These are phyloP conservation scores for Fusarium cyanostomum DNA, from an alignment of 2,329 filamentous ascomycete species.

Conservation along the genomic window DNA sequence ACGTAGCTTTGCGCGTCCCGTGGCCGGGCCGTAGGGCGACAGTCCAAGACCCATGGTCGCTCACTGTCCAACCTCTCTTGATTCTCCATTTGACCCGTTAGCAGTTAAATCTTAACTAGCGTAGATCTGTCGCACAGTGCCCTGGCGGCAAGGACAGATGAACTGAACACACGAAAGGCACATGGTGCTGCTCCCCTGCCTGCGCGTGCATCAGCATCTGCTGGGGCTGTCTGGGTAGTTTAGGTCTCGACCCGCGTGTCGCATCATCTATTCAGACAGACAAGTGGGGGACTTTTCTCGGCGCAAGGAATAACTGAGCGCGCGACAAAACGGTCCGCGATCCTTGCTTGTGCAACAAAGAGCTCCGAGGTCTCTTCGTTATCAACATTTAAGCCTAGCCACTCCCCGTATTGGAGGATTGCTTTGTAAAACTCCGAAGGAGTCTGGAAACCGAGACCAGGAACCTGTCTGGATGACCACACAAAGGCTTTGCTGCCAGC, in stretches of 20 bases:
- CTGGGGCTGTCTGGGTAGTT: slow-evolving; percentile 1
- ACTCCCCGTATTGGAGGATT: no score
- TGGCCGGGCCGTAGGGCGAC: slow-evolving; percentile 21
- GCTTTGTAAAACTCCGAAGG: no score
- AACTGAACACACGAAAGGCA: slow-evolving; percentile 44
- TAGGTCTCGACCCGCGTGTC: slow-evolving; percentile 40
- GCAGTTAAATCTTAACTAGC: slow-evolving; percentile 44
- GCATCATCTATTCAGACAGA: slow-evolving; percentile 38
- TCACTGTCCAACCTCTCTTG: slow-evolving; percentile 26
- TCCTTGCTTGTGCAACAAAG: slow-evolving; percentile 28
- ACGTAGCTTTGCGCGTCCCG: slow-evolving; percentile 16
- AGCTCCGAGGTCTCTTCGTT: not conserved
- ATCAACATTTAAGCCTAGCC: no score
- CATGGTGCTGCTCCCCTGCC: slow-evolving; percentile 40
- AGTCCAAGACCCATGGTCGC: slow-evolving; percentile 10
- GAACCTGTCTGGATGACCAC: no score
- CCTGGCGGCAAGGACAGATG: slow-evolving; percentile 27
- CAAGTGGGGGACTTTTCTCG: slow-evolving; percentile 30
- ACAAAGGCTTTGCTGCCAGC: not conserved
- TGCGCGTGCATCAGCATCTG: slow-evolving; percentile 31
- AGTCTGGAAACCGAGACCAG: no score
- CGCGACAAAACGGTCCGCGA: slow-evolving; percentile 14
- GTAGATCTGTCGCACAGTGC: slow-evolving; percentile 44
- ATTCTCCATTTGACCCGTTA: slow-evolving; percentile 28
- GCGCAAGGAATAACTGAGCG: slow-evolving; percentile 26